A percentile compares a stretch with the other conserved stretches of the same genome.
Evolutionary conservation across 2,329 filamentous ascomycete species (phyloP).

Genomic region (Diaporthe capsici): DNA sequence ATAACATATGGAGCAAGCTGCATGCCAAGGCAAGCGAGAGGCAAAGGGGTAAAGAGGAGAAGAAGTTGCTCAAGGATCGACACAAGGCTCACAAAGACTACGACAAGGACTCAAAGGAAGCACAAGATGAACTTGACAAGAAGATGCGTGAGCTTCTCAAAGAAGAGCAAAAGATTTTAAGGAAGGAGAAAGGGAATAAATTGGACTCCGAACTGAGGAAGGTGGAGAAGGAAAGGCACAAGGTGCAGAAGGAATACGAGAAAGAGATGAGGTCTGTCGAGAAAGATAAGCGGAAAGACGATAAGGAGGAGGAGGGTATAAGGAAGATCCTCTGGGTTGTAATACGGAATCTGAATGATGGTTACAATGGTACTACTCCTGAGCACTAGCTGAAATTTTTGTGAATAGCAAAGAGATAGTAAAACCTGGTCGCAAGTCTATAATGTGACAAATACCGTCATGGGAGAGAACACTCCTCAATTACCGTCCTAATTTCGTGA

Average conservation of each 20-base stretch:
- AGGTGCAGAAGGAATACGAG: neutral
- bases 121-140: neutral
- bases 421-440: neutral
- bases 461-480: neutral
- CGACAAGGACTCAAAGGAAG: neutral
- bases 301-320: neutral
- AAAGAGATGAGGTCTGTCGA: neutral
- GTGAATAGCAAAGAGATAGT: too few relatives aligned
- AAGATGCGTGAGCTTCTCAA: neutral
- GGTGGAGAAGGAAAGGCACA: neutral
- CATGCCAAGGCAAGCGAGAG: slow-evolving; percentile 28
- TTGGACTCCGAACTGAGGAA: neutral
- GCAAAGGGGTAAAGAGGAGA: slow-evolving; percentile 32
- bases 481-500: neutral
- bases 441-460: neutral
- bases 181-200: neutral
- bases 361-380: neutral
- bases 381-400: neutral
- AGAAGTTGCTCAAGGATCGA: slow-evolving; percentile 26
- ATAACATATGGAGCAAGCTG: slow-evolving; percentile 11
- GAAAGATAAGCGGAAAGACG: neutral
- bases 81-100: neutral
- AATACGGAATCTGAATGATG: neutral
- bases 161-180: neutral
- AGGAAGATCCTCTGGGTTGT: neutral